A percentile compares a stretch with the other conserved stretches of the same genome.
Conservation (phyloP, 768 basidiomycete species). For the Botryobasidium botryosum region DNA sequence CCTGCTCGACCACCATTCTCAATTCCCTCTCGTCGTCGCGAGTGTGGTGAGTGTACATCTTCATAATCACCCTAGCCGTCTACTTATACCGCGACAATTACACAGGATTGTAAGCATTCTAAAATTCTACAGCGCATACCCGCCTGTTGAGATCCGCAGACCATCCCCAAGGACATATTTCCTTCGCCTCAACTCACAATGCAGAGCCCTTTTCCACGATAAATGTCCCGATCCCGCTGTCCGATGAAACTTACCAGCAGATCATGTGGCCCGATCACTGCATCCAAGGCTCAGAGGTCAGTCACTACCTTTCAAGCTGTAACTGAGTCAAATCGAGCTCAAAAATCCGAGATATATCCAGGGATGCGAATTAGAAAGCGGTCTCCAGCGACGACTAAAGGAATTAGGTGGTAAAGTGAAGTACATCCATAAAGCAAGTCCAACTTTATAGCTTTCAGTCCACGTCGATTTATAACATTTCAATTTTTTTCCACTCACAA, state of each 20-base stretch:
- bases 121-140: background rate
- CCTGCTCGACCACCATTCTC: constrained; percentile 27
- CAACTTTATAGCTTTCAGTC: no score
- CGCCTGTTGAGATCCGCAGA: constrained; percentile 7
- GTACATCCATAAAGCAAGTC: constrained; percentile 19
- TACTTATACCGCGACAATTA: background rate
- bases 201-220: constrained; percentile 26
- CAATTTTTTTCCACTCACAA: no score
- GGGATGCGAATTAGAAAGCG: constrained; percentile 45
- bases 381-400: constrained; percentile 32
- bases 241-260: constrained; percentile 25
- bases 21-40: constrained; percentile 25
- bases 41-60: constrained; percentile 19
- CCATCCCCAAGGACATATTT: constrained; percentile 40
- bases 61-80: background rate
- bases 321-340: constrained; percentile 1
- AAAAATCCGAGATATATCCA: constrained; percentile 16
- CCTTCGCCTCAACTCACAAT: constrained; percentile 43
- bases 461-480: no score
- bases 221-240: constrained; percentile 16
- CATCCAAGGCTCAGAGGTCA: constrained; percentile 28
- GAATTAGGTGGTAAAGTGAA: constrained; percentile 14
- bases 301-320: no score
- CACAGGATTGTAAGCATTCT: constrained; percentile 20
- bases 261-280: constrained; percentile 75